Conservation (phyloP, 202 grass and related monocot genomes). For the Schoenoplectus triqueter region DNA sequence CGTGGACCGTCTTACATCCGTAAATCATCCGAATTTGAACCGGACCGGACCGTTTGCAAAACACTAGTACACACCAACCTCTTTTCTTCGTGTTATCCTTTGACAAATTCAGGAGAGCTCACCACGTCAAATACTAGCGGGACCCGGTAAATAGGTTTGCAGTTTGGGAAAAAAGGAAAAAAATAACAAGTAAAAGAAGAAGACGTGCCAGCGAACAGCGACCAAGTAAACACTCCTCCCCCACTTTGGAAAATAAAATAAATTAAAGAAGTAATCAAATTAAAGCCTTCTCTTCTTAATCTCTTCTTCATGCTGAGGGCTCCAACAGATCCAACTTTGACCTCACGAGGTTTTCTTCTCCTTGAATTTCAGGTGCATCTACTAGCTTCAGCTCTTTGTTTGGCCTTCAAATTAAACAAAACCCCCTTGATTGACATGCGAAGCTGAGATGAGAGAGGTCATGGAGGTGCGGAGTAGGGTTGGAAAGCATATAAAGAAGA, state of each 20-base stretch:
- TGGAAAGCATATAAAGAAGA: slow-evolving; percentile 33
- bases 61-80: too few relatives aligned
- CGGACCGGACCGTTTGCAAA: too few relatives aligned
- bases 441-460: background rate
- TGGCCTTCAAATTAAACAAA: background rate
- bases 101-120: slow-evolving; percentile 16
- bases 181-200: background rate
- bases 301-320: slow-evolving; percentile 11
- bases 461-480: slow-evolving; percentile 34
- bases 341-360: background rate
- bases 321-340: background rate
- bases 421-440: background rate
- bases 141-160: background rate
- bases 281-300: background rate
- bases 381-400: background rate
- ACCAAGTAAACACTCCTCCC: slow-evolving; percentile 5
- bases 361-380: slow-evolving; percentile 23
- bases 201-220: background rate
- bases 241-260: background rate
- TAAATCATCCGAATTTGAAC: too few relatives aligned
- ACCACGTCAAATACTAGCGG: background rate
- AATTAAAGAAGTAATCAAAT: background rate
- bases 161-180: background rate
- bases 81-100: background rate
- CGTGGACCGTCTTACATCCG: too few relatives aligned